A percentile compares a stretch with the other conserved stretches of the same genome.
phyloP scores from a whole-genome alignment of 2,329 filamentous ascomycete species.

The Cytospora schulzeri region DNA sequence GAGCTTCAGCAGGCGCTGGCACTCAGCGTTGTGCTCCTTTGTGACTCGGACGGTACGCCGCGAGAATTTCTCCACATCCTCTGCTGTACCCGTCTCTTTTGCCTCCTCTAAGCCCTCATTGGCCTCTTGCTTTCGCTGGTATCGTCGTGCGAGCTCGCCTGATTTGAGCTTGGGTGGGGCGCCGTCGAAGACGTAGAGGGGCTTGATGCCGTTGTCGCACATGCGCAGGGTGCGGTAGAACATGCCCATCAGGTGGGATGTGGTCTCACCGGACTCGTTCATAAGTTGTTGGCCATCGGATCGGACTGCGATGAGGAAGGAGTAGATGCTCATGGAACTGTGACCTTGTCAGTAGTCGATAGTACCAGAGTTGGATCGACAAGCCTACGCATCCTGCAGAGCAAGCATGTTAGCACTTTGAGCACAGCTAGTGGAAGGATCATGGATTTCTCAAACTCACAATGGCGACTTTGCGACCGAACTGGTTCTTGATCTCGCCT shows the following conservation, averaged over 20 bases:
- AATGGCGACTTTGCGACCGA: constrained; percentile 96
- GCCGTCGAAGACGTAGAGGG: constrained; percentile 96
- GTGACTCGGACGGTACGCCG: constrained; percentile 90
- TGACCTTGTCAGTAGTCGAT: constrained; percentile 24
- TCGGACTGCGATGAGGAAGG: constrained; percentile 95
- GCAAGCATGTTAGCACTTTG: constrained; percentile 21
- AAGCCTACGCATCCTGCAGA: constrained; percentile 58
- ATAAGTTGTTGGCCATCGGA: constrained; percentile 96
- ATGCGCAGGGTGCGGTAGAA: constrained; percentile 98
- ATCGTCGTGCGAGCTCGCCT: constrained; percentile 93
- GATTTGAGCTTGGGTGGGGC: constrained; percentile 97
- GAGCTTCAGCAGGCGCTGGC: constrained; percentile 83
- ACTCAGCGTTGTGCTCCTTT: constrained; percentile 95
- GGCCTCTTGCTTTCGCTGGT: constrained; percentile 91
- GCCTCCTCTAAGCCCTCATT: constrained; percentile 89
- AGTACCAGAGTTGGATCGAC: neutral
- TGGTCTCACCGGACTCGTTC: constrained; percentile 93
- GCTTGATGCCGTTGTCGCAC: constrained; percentile 98
- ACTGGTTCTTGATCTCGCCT: constrained; percentile 98
- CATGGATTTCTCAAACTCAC: constrained; percentile 55
- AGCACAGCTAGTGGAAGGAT: neutral
- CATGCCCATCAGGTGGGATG: constrained; percentile 98
- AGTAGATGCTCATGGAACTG: constrained; percentile 98
- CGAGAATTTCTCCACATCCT: constrained; percentile 98
- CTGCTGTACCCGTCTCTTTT: constrained; percentile 92